Conservation (phyloP, 2,329 filamentous ascomycete species). For the Diaporthe sp. region DNA sequence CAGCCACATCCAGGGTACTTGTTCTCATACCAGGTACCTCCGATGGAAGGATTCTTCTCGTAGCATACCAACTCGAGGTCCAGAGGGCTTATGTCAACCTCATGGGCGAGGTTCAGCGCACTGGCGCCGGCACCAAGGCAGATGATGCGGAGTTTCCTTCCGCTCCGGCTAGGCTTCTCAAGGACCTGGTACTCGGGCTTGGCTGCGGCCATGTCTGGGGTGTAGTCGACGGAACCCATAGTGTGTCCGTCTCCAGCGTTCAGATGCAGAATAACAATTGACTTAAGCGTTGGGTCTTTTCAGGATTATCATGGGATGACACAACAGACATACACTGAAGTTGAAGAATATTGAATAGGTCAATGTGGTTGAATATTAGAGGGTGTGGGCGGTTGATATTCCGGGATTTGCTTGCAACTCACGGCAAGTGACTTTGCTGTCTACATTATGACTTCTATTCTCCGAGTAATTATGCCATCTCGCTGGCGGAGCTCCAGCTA, state of each 20-base stretch:
- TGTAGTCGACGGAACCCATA: constrained; percentile 17
- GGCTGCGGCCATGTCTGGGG: background rate
- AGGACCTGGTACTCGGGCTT: background rate
- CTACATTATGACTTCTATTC: background rate
- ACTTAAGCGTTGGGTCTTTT: background rate
- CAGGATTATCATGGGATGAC: too few relatives aligned
- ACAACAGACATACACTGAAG: background rate
- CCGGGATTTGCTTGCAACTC: background rate
- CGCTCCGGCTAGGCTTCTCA: constrained; percentile 46
- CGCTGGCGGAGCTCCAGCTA: background rate
- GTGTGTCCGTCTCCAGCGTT: background rate
- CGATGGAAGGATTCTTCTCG: constrained; percentile 51
- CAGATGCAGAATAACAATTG: background rate
- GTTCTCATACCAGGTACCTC: constrained; percentile 49
- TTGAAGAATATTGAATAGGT: background rate
- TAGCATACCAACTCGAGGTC: constrained; percentile 45
- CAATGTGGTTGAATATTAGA: background rate
- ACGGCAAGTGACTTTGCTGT: background rate
- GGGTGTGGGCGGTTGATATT: background rate
- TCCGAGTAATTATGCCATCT: background rate
- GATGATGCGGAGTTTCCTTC: constrained; percentile 48
- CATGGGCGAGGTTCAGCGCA: constrained; percentile 48
- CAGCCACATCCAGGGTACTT: constrained; percentile 42
- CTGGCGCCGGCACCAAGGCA: constrained; percentile 50
- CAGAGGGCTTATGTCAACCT: constrained; percentile 43